A percentile compares a stretch with the other conserved stretches of the same genome.
These are phyloP conservation scores for Nemania abortiva DNA, from an alignment of 2,329 filamentous ascomycete species.

Conservation along the genomic window DNA sequence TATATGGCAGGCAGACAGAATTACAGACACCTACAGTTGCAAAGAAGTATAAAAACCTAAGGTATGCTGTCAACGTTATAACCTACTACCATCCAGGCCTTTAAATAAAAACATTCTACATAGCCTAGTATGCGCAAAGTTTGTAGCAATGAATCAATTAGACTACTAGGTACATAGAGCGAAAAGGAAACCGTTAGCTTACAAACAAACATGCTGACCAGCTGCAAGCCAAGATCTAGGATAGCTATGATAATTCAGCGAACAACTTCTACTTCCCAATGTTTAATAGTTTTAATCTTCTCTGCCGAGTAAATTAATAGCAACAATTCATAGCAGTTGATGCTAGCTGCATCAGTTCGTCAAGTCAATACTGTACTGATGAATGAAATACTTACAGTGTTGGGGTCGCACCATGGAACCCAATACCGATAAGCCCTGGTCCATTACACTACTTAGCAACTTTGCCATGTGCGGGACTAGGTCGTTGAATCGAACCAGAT, in stretches of 20 bases:
- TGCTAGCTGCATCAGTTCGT: background rate
- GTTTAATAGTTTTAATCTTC: too few relatives aligned
- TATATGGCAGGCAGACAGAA: too few relatives aligned
- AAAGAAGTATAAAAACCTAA: too few relatives aligned
- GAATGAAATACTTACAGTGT: constrained; percentile 1
- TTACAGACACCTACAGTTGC: too few relatives aligned
- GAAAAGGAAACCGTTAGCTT: too few relatives aligned
- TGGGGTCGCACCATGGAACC: constrained; percentile 19
- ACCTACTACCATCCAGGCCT: too few relatives aligned
- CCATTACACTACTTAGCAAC: constrained; percentile 4
- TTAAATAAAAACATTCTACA: too few relatives aligned
- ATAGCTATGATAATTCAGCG: background rate
- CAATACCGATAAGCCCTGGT: constrained; percentile 24
- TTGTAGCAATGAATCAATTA: too few relatives aligned
- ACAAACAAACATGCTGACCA: background rate
- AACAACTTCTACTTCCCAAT: background rate
- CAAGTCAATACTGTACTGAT: background rate
- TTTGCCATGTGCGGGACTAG: constrained; percentile 37
- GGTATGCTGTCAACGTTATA: too few relatives aligned
- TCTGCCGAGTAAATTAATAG: background rate
- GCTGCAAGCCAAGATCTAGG: constrained; percentile 21
- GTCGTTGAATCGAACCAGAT: constrained; percentile 23
- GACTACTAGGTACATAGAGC: background rate
- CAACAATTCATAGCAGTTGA: background rate
- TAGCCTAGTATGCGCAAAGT: too few relatives aligned